Conservation (phyloP, 306 rosid species). For the Morella rubra region DNA sequence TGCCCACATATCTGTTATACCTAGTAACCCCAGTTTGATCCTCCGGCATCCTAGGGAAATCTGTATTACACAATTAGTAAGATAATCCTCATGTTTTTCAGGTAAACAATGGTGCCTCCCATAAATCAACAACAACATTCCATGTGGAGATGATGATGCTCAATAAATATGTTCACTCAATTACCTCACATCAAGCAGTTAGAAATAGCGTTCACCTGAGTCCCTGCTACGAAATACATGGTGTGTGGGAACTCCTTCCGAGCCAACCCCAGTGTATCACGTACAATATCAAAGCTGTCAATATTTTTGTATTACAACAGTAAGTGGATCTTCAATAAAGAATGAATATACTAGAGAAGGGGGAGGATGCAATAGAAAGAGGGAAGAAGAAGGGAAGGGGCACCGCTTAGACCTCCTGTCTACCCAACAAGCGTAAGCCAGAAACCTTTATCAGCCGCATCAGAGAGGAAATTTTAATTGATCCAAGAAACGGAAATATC, state of each 20-base stretch:
- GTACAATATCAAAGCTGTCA: constrained; percentile 84
- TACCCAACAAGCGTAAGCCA: neutral
- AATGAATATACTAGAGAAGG: neutral
- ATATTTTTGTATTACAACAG: constrained; percentile 12
- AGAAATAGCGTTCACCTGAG: constrained; percentile 61
- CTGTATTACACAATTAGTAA: neutral
- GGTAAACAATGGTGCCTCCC: neutral
- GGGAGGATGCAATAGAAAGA: neutral
- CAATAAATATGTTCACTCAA: neutral
- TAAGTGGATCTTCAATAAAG: neutral
- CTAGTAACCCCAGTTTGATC: neutral
- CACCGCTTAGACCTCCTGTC: neutral
- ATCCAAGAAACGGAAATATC: neutral
- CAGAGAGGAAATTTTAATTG: neutral
- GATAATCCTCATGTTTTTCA: neutral
- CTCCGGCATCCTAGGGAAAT: neutral
- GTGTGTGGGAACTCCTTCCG: constrained; percentile 84
- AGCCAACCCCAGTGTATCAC: constrained; percentile 69
- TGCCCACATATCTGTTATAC: neutral
- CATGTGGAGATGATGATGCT: neutral
- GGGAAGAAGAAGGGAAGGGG: neutral
- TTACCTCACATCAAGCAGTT: neutral
- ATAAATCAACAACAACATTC: neutral
- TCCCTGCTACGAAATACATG: constrained; percentile 76
- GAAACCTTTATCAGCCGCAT: neutral